Base-by-base conservation (phyloP, 1,284 basidiomycete species). In the Ceratobasidium sp. region DNA sequence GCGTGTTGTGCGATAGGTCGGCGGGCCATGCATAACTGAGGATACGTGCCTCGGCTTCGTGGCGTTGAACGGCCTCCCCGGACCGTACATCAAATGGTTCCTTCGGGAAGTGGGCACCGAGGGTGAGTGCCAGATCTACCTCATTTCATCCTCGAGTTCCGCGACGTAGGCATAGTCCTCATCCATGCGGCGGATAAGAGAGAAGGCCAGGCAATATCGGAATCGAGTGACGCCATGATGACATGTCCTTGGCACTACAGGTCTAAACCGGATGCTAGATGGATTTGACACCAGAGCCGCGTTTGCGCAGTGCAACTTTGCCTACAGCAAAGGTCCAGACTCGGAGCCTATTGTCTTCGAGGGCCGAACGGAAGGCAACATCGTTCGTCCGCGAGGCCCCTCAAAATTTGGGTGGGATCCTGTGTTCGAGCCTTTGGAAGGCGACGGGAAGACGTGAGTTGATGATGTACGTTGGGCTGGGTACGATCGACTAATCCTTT, bases 31-130 rank as follows among this genome's bases (percentile, higher is more conserved):
- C 78, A 94, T 99, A 75, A 98, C 96, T 0, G 97, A 99, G 82
- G 97, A 99, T 80, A 98, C 97, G 0, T 95, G 97, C 0, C 87
- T 99, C 3, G 93, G 91, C 78, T 98, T 96, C 79, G 88, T 91
- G 76, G 96, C 96, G 0, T 83, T 98, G 41, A 87, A 89, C 46
- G 96, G 94, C 0, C 87, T 99, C 5, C 97, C 97, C 1, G 97
- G 97, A 0, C 96, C 96, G 0, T 99, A 98, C 82, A 97, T 99
- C 85, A 99, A 99, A 79, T 86, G 94, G 78, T 98, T 98, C 80
- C 82, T 97, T 77, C 84, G 85, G 61, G 85, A 85, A 23, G 81
- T 97, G 3, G 96, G 96, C 0, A 92, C 94, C 77, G 89, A 92
- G 76, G 89, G 88, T 85, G 72, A 72, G 82, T 76, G 21, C 36